These are phyloP conservation scores for Symbiodinium natans DNA, from an alignment of 73 alveolate genomes.

Conservation along the genomic window DNA sequence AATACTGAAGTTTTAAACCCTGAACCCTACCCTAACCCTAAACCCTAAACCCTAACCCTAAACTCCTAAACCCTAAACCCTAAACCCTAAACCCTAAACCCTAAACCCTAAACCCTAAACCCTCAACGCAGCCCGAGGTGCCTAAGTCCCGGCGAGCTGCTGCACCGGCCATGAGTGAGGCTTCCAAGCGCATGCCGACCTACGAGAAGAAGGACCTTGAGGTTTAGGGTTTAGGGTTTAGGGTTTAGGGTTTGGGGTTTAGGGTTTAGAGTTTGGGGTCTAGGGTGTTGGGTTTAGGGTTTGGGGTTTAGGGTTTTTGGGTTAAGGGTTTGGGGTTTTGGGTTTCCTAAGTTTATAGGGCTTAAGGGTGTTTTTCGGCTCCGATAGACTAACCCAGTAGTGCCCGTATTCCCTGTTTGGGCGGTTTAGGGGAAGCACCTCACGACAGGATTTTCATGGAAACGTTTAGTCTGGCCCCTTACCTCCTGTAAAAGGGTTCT, in stretches of 20 bases:
- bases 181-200: constrained; percentile 88
- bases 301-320: neutral
- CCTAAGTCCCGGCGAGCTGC: constrained; percentile 51
- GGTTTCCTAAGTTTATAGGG: no score
- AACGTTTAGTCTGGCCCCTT: no score
- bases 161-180: constrained; percentile 69
- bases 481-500: no score
- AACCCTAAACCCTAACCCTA: neutral
- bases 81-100: no score
- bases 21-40: no score
- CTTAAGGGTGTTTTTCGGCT: no score
- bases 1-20: neutral
- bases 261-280: no score
- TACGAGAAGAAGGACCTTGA: constrained; percentile 57
- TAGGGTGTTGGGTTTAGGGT: neutral
- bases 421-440: no score
- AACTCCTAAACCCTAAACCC: neutral
- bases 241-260: neutral
- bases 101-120: no score
- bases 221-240: neutral
- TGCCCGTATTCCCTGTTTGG: no score
- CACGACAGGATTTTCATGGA: no score
- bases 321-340: neutral
- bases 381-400: no score
- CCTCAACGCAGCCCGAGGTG: neutral